Base-by-base conservation (phyloP, 2,329 filamentous ascomycete species). In the Gremmenia infestans region DNA sequence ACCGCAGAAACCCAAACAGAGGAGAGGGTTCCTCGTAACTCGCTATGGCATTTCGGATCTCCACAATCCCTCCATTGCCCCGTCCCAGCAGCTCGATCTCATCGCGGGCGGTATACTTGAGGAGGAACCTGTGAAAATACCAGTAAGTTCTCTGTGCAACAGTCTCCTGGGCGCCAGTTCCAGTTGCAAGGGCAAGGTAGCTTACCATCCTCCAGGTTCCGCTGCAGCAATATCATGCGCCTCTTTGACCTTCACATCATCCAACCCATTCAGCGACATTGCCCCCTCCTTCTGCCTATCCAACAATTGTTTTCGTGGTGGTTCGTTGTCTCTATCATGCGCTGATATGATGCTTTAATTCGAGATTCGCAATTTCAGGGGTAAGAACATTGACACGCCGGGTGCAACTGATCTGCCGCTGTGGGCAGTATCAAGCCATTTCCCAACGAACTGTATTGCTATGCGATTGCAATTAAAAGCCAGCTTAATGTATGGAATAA, bases 231-330 rank as follows among this genome's bases (percentile, higher is more conserved):
- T 78, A 70, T 92, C 88, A 74, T 96, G 87, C 68, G 92, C 91
- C 76, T 95, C 90, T 74, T 86, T 83, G 74, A 99, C 82, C 70
- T 84, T 82, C 65, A 81, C 77, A 76, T 85, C 82, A 77, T 97
- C 92, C 75, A 97, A 81, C 63, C 94, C 94, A 85, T 96, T 96
- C 74, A 97, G 81, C 79, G 93, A 97, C 93, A 97, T 97, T 65
- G 72, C 71, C 65, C 54, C 60, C 52, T 52, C 50, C 54, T 57
- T 40, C 54, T 60, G 23, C 50, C 42, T 53, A 46, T 28, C 40
- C 50, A 49, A 52, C 40, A 46, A 37, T 55, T 49, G 28, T 51
- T 45, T 36, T 50, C 36, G 50, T 52, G 40, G 49, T 54, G 49
- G 48, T 60, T 53, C 46, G 32, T 50, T 36, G 39, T 51, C 53